A percentile compares a stretch with the other conserved stretches of the same genome.
phyloP scores from a whole-genome alignment of 768 basidiomycete species.

The Termitomyces heimii region DNA sequence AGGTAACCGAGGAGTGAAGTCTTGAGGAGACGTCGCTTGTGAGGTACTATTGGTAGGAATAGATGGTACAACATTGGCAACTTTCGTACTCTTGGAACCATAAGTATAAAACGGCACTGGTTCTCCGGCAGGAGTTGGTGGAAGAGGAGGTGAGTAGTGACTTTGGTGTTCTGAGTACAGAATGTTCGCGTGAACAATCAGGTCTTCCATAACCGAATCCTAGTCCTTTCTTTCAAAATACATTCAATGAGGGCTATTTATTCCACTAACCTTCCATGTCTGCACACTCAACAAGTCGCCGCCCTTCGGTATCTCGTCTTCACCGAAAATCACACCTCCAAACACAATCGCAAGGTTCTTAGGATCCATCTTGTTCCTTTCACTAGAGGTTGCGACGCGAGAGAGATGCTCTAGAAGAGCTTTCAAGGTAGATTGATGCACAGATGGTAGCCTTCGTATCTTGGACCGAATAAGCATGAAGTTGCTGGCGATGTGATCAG shows the following conservation, averaged over 20 bases:
- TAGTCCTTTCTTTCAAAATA: constrained; percentile 5
- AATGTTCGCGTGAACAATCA: constrained; percentile 63
- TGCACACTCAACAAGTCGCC: constrained; percentile 76
- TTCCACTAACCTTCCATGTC: constrained; percentile 53
- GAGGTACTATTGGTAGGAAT: constrained; percentile 8
- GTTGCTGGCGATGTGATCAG: constrained; percentile 63
- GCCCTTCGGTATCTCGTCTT: constrained; percentile 81
- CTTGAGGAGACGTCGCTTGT: constrained; percentile 36
- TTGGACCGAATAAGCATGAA: constrained; percentile 81
- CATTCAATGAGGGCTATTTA: background rate
- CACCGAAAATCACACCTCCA: constrained; percentile 84
- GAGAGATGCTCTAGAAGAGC: constrained; percentile 79
- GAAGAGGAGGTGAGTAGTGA: constrained; percentile 60
- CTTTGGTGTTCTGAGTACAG: constrained; percentile 60
- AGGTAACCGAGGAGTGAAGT: constrained; percentile 71
- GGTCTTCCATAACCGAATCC: constrained; percentile 73
- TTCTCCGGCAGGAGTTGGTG: constrained; percentile 67
- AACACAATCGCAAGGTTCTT: constrained; percentile 92
- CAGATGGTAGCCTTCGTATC: constrained; percentile 73
- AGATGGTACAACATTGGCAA: constrained; percentile 43
- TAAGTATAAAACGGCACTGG: constrained; percentile 50
- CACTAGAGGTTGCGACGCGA: constrained; percentile 56
- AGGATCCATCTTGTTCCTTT: constrained; percentile 90
- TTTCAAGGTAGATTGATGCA: constrained; percentile 83
- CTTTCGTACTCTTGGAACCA: constrained; percentile 67